These are phyloP conservation scores for Trichoderma gamsii DNA, from an alignment of 495 filamentous ascomycete species.

Conservation along the genomic window DNA sequence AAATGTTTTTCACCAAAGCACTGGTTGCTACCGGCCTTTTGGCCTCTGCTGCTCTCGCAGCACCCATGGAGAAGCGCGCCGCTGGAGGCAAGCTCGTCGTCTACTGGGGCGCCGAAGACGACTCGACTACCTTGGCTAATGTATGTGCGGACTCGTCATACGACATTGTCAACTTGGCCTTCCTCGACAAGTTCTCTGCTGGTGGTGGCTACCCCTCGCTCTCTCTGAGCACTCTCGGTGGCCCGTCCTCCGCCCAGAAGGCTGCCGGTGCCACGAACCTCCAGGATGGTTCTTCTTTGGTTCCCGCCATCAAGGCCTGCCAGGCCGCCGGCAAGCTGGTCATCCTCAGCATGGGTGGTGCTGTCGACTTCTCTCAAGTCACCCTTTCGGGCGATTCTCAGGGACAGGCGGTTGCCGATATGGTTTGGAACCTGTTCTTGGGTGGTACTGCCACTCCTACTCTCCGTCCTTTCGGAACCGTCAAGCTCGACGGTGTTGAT, in stretches of 20 bases:
- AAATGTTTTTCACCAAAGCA: slow-evolving; percentile 15
- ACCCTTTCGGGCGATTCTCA: slow-evolving; percentile 36
- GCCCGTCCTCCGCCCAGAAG: slow-evolving; percentile 9
- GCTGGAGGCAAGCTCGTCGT: slow-evolving; percentile 7
- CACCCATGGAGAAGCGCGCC: not conserved
- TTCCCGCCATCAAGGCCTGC: slow-evolving; percentile 43
- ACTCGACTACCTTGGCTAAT: slow-evolving; percentile 9
- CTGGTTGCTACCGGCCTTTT: slow-evolving; percentile 16
- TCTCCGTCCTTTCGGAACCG: slow-evolving; percentile 44
- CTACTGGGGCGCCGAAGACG: slow-evolving; percentile 16
- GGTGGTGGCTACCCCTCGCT: slow-evolving; percentile 14
- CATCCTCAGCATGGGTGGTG: slow-evolving; percentile 46
- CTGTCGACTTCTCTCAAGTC: slow-evolving; percentile 27
- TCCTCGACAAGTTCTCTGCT: slow-evolving; percentile 14
- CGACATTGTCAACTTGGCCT: slow-evolving; percentile 16
- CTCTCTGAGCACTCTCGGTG: slow-evolving; percentile 13
- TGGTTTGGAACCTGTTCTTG: slow-evolving; percentile 51
- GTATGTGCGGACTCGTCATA: slow-evolving; percentile 15
- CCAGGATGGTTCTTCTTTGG: slow-evolving; percentile 25
- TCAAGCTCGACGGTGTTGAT: slow-evolving; percentile 55
- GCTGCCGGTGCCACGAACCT: slow-evolving; percentile 15
- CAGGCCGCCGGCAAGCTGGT: slow-evolving; percentile 45
- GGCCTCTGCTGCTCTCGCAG: not conserved
- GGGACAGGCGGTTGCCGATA: slow-evolving; percentile 41
- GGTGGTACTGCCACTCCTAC: slow-evolving; percentile 29